Evolutionary conservation across 257 asterid species (phyloP).

Genomic region (Paulownia fortunei): DNA sequence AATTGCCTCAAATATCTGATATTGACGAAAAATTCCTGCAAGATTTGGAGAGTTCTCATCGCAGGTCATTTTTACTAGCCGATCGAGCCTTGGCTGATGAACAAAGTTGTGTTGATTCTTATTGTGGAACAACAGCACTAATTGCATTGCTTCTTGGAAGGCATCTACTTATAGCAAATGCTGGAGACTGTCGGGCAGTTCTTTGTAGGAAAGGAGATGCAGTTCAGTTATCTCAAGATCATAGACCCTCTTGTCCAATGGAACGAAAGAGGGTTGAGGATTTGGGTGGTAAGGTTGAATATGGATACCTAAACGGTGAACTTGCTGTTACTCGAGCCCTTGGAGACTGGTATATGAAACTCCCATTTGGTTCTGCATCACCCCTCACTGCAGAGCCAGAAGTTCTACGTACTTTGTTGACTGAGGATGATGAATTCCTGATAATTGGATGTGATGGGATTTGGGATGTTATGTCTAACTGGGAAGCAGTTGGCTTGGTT

Average conservation of each 20-base stretch:
- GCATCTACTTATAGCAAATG: slow-evolving; percentile 79
- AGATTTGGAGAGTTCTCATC: slow-evolving; percentile 61
- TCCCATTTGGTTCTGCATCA: slow-evolving; percentile 74
- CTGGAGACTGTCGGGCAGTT: slow-evolving; percentile 98
- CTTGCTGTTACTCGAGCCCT: slow-evolving; percentile 95
- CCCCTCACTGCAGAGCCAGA: slow-evolving; percentile 96
- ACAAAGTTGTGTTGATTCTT: slow-evolving; percentile 50
- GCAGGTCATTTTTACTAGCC: slow-evolving; percentile 64
- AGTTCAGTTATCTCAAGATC: slow-evolving; percentile 87
- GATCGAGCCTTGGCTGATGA: slow-evolving; percentile 84
- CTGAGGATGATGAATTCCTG: slow-evolving; percentile 91
- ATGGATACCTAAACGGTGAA: slow-evolving; percentile 83
- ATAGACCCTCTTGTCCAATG: slow-evolving; percentile 67
- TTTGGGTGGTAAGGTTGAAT: slow-evolving; percentile 77
- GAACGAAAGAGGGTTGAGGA: slow-evolving; percentile 78
- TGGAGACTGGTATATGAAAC: slow-evolving; percentile 97
- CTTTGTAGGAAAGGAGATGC: slow-evolving; percentile 86
- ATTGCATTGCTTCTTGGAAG: slow-evolving; percentile 80
- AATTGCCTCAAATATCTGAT: slow-evolving; percentile 60
- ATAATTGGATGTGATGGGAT: slow-evolving; percentile 92
- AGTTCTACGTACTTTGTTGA: slow-evolving; percentile 51
- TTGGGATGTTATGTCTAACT: slow-evolving; percentile 91
- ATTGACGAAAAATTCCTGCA: slow-evolving; percentile 63
- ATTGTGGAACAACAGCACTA: slow-evolving; percentile 92
- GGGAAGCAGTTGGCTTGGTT: slow-evolving; percentile 82